Conservation (phyloP, 1,284 basidiomycete species). For the Athelia psychrophila region DNA sequence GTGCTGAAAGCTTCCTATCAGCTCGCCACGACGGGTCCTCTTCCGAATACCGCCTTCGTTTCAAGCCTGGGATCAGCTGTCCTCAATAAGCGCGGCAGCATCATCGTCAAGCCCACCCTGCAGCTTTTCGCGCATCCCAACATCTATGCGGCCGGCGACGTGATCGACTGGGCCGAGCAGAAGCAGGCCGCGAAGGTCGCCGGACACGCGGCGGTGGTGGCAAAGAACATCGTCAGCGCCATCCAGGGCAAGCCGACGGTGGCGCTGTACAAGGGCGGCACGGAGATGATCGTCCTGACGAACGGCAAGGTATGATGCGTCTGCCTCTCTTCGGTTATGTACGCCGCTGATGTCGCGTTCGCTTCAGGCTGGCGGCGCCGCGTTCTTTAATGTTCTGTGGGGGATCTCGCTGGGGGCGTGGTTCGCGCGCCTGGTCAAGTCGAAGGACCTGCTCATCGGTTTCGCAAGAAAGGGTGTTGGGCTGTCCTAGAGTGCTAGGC, state of each 20-base stretch:
- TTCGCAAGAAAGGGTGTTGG: not conserved
- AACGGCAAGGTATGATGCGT: constrained; percentile 51
- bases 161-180: constrained; percentile 44
- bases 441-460: constrained; percentile 20
- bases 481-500: too few relatives aligned
- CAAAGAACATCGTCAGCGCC: constrained; percentile 38
- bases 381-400: constrained; percentile 44
- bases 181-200: constrained; percentile 43
- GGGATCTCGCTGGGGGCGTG: constrained; percentile 41
- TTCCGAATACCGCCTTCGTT: constrained; percentile 42
- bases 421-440: constrained; percentile 28
- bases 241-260: constrained; percentile 31
- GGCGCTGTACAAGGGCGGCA: constrained; percentile 46
- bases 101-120: constrained; percentile 41
- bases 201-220: constrained; percentile 33
- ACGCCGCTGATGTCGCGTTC: constrained; percentile 3
- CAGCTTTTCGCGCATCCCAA: constrained; percentile 34
- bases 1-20: constrained; percentile 13
- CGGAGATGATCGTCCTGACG: constrained; percentile 54
- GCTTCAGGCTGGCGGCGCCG: constrained; percentile 42
- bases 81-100: constrained; percentile 30
- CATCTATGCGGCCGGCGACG: constrained; percentile 49
- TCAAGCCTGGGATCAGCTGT: constrained; percentile 32
- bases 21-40: constrained; percentile 39
- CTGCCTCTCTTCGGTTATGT: not conserved